phyloP scores from a whole-genome alignment of 805 yeast genomes.

The Citeromyces matritensis region DNA sequence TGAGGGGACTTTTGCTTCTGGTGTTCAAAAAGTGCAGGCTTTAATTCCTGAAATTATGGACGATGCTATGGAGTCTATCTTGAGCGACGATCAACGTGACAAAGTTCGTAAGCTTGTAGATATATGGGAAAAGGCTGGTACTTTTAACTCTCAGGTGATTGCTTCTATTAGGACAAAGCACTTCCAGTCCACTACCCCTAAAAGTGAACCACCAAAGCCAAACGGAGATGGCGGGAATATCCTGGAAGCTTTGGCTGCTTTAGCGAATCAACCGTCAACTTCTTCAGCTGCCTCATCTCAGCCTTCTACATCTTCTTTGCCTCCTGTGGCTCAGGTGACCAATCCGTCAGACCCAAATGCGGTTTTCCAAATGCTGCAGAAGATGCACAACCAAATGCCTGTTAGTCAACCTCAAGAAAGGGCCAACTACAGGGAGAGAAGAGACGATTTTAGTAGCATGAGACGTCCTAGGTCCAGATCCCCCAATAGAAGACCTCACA shows the following conservation, averaged over 20 bases:
- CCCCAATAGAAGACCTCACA: slow-evolving; percentile 15
- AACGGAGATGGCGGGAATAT: slow-evolving; percentile 42
- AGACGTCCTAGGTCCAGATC: slow-evolving; percentile 42
- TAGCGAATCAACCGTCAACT: slow-evolving; percentile 24
- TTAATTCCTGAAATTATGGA: slow-evolving; percentile 49
- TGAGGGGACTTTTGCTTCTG: slow-evolving; percentile 64
- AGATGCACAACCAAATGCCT: slow-evolving; percentile 20
- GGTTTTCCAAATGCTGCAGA: slow-evolving; percentile 37
- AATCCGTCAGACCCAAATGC: slow-evolving; percentile 19
- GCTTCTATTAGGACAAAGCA: slow-evolving; percentile 39
- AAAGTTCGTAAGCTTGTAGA: slow-evolving; percentile 77
- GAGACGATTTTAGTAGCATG: slow-evolving; percentile 17
- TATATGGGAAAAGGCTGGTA: slow-evolving; percentile 80
- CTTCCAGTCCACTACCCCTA: slow-evolving; percentile 57
- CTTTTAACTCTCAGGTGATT: slow-evolving; percentile 50
- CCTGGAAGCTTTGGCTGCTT: slow-evolving; percentile 53
- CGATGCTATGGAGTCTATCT: slow-evolving; percentile 39
- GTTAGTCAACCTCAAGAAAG: slow-evolving; percentile 3
- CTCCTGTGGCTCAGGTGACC: slow-evolving; percentile 14
- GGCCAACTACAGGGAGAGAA: slow-evolving; percentile 9
- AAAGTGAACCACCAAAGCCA: slow-evolving; percentile 40
- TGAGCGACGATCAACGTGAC: slow-evolving; percentile 38
- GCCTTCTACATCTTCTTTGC: slow-evolving; percentile 8
- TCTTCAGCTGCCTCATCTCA: slow-evolving; percentile 8
- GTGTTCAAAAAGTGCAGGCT: slow-evolving; percentile 47